phyloP scores from a whole-genome alignment of 768 basidiomycete species.

The Dioszegia aurantiaca region DNA sequence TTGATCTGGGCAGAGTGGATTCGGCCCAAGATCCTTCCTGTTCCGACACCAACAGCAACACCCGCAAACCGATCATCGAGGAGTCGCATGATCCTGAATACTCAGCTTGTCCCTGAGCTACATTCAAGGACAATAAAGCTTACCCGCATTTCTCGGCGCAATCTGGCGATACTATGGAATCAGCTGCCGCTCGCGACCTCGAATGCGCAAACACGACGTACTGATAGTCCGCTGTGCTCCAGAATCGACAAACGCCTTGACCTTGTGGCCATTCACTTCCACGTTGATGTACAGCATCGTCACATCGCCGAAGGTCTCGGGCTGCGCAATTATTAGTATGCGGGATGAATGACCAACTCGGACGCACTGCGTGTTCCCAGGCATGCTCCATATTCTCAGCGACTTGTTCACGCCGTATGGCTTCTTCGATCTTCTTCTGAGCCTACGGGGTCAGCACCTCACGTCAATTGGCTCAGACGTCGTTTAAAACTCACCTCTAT shows the following conservation, averaged over 20 bases:
- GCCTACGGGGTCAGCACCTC: slow-evolving; percentile 53
- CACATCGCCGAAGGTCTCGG: slow-evolving; percentile 89
- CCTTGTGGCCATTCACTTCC: slow-evolving; percentile 83
- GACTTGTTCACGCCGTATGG: slow-evolving; percentile 82
- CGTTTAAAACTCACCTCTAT: slow-evolving; percentile 61
- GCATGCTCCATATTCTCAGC: slow-evolving; percentile 92
- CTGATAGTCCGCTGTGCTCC: slow-evolving; percentile 97
- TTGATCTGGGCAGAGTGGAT: slow-evolving; percentile 92
- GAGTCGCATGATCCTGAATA: slow-evolving; percentile 79
- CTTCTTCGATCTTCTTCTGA: slow-evolving; percentile 88
- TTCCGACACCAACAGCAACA: slow-evolving; percentile 89
- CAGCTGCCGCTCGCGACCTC: not conserved
- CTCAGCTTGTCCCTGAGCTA: not conserved
- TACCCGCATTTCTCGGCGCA: slow-evolving; percentile 88
- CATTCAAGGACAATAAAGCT: no score
- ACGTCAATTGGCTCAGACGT: not conserved
- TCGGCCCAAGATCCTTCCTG: slow-evolving; percentile 86
- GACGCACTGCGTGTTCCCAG: slow-evolving; percentile 65
- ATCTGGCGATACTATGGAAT: slow-evolving; percentile 73
- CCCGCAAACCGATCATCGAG: slow-evolving; percentile 82
- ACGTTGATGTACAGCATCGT: slow-evolving; percentile 94
- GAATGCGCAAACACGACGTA: slow-evolving; percentile 53
- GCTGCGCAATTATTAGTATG: slow-evolving; percentile 48
- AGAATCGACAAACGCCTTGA: slow-evolving; percentile 97
- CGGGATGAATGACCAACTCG: not conserved